phyloP scores from a whole-genome alignment of 2,329 filamentous ascomycete species.

The Botrytis fabae region DNA sequence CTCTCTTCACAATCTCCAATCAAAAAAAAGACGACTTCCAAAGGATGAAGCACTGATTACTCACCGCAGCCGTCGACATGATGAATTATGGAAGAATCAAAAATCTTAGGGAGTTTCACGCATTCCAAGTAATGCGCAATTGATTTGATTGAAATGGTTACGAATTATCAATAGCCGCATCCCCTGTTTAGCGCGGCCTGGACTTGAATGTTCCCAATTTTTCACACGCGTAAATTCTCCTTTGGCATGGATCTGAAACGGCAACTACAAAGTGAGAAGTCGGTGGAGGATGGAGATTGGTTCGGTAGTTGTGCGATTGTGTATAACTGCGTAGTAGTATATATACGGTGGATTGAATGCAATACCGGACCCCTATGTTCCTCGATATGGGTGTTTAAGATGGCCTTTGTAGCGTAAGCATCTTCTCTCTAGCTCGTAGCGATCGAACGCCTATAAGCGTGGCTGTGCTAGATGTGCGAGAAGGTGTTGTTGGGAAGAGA shows the following conservation, averaged over 20 bases:
- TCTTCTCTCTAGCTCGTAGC: background rate
- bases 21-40: background rate
- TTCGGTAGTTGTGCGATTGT: background rate
- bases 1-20: background rate
- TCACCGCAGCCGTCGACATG: slow-evolving; percentile 15
- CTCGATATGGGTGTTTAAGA: background rate
- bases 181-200: slow-evolving; percentile 6
- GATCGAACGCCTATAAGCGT: background rate
- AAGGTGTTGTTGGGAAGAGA: background rate
- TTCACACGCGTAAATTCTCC: slow-evolving; percentile 2
- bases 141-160: background rate
- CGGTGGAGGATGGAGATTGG: background rate
- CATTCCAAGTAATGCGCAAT: background rate
- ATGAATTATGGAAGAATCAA: background rate
- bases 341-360: background rate
- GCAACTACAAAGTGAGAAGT: background rate
- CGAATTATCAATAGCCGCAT: slow-evolving; percentile 4
- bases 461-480: background rate
- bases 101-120: background rate
- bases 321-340: background rate
- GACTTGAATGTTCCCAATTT: background rate
- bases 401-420: background rate
- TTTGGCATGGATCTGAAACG: background rate
- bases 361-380: background rate
- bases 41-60: background rate